These are phyloP conservation scores for Colletotrichum salicis DNA, from an alignment of 2,329 filamentous ascomycete species.

Conservation along the genomic window DNA sequence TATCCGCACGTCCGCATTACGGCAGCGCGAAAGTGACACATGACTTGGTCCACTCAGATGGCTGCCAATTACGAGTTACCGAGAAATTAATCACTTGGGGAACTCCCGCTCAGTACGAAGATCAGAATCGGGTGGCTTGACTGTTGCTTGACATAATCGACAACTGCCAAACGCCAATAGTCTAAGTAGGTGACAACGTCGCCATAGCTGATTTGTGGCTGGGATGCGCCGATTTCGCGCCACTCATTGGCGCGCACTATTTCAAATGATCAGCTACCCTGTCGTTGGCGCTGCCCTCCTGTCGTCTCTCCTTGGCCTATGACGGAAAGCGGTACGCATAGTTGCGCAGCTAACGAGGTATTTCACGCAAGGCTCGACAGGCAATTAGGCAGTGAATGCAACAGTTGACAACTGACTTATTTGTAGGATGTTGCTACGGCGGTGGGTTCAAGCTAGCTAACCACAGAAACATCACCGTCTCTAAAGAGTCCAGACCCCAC, in stretches of 20 bases:
- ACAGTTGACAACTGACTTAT: background rate
- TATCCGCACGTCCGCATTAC: constrained; percentile 1
- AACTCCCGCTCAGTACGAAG: background rate
- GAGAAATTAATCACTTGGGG: background rate
- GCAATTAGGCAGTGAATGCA: background rate
- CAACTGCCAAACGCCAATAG: background rate
- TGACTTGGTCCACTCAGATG: background rate
- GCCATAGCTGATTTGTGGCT: background rate
- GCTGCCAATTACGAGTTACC: background rate
- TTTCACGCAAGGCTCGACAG: background rate
- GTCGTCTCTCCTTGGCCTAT: background rate
- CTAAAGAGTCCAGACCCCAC: background rate
- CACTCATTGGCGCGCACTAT: background rate
- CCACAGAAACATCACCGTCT: background rate
- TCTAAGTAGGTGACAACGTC: background rate
- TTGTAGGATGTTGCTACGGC: background rate
- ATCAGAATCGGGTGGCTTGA: background rate
- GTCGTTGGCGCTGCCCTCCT: background rate
- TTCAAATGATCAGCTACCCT: background rate
- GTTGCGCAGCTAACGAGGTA: background rate
- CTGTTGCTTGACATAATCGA: background rate
- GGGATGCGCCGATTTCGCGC: background rate
- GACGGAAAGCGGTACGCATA: background rate
- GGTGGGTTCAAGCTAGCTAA: background rate
- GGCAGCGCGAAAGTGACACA: constrained; percentile 3